Percentiles rank a stretch among this genome's conserved stretches.
Evolutionary conservation across 1,284 basidiomycete species (phyloP).

Genomic region (Apiotrichum siamense): DNA sequence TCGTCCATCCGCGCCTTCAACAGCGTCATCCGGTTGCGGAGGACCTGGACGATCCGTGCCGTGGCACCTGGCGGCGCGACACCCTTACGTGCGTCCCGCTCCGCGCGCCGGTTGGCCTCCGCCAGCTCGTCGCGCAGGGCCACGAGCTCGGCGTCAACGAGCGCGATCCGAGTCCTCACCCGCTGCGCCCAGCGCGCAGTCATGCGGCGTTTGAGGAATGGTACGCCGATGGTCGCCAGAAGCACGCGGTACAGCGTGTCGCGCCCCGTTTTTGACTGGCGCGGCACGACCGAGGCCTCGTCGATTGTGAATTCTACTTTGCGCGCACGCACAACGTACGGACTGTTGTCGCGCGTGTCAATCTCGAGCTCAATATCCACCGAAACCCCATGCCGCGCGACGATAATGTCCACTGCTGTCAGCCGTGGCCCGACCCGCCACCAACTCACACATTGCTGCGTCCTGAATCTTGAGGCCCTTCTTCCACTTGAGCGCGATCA

Average conservation of each 20-base stretch:
- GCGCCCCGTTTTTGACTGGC: background rate
- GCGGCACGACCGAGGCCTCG: background rate
- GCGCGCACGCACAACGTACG: background rate
- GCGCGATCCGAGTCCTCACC: background rate
- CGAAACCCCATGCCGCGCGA: slow-evolving; percentile 7
- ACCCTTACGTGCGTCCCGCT: background rate
- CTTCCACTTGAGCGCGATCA: slow-evolving; percentile 1
- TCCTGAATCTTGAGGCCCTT: slow-evolving; percentile 1
- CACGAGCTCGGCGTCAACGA: background rate
- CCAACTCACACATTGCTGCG: slow-evolving; percentile 4
- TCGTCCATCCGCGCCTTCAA: background rate
- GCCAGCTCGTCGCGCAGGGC: background rate
- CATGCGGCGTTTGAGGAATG: slow-evolving; percentile 5
- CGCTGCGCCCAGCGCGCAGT: background rate
- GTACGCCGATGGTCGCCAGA: background rate
- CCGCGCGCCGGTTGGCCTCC: background rate
- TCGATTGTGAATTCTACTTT: slow-evolving; percentile 9
- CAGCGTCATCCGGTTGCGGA: background rate
- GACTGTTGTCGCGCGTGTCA: background rate
- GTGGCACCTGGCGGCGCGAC: background rate
- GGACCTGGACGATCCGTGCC: background rate
- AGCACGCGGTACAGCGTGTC: slow-evolving; percentile 3
- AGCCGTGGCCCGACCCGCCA: background rate
- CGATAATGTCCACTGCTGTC: slow-evolving; percentile 4
- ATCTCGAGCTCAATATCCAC: slow-evolving; percentile 9